Percentiles rank a stretch among this genome's conserved stretches.
Conservation (phyloP, 345 rosid genomes). For the Populus deltoides region DNA sequence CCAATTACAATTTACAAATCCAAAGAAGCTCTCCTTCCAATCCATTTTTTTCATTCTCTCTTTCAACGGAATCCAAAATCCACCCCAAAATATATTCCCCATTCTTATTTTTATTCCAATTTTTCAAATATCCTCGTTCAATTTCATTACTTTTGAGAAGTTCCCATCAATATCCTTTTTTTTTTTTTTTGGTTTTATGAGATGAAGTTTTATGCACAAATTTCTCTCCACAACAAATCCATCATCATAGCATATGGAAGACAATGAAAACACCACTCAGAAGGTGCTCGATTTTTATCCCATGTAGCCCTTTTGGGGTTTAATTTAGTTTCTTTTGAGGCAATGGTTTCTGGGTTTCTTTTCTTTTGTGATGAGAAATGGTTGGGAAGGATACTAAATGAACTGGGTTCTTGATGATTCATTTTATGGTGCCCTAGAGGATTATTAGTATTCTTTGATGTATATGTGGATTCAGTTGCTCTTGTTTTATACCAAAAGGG, state of each 20-base stretch:
- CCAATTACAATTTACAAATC: no score
- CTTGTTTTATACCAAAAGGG: not conserved
- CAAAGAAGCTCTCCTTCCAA: no score
- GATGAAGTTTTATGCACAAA: slow-evolving; percentile 12
- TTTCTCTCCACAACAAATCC: not conserved
- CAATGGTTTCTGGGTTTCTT: not conserved
- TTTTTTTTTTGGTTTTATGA: not conserved
- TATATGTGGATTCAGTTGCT: not conserved
- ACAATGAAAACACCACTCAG: slow-evolving; percentile 28
- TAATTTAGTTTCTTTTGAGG: not conserved
- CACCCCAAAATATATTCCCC: slow-evolving; percentile 3
- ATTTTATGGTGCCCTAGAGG: no score
- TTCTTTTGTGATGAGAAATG: not conserved
- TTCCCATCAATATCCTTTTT: not conserved
- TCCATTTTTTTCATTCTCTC: no score
- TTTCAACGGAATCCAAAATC: not conserved
- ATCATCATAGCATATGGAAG: slow-evolving; percentile 42
- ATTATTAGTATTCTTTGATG: not conserved
- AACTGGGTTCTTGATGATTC: not conserved
- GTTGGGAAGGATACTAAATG: not conserved
- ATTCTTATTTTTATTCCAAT: no score
- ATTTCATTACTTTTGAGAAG: slow-evolving; percentile 1
- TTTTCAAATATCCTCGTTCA: not conserved
- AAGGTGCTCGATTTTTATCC: slow-evolving; percentile 29
- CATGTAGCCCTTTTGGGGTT: not conserved